Conservation (phyloP, 257 asterid genomes). For the Solanum sparsipilum region DNA sequence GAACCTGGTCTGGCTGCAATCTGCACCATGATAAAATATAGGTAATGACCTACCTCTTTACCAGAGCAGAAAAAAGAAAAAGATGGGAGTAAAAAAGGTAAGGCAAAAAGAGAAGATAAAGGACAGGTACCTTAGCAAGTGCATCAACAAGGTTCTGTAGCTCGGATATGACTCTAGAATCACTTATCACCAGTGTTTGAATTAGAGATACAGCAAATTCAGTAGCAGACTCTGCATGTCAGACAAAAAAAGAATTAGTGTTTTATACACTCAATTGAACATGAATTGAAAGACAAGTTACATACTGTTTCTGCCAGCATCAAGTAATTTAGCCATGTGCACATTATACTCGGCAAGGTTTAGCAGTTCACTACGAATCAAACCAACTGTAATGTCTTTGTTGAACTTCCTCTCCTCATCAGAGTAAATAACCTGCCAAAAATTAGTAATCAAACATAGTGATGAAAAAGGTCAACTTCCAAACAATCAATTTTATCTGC, state of each 20-base stretch:
- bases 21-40: constrained; percentile 25
- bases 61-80: not conserved
- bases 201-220: constrained; percentile 82
- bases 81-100: not conserved
- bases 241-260: constrained; percentile 8
- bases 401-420: constrained; percentile 90
- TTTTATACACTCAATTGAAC: not conserved
- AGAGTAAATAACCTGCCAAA: constrained; percentile 75
- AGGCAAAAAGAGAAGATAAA: not conserved
- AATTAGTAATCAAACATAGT: not conserved
- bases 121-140: constrained; percentile 59
- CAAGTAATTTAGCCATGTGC: constrained; percentile 94
- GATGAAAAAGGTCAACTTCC: not conserved
- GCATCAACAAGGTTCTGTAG: constrained; percentile 88
- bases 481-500: not conserved
- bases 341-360: constrained; percentile 91
- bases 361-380: constrained; percentile 66
- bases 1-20: constrained; percentile 97
- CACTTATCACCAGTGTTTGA: constrained; percentile 51
- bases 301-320: constrained; percentile 93
- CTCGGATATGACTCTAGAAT: constrained; percentile 69
- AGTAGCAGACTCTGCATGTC: constrained; percentile 79
- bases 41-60: not conserved
- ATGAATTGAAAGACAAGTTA: constrained; percentile 4
- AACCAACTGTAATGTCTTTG: constrained; percentile 76